These are phyloP conservation scores for Globisporangium recalcitrans DNA, from an alignment of 352 stramenopile species.

Conservation along the genomic window DNA sequence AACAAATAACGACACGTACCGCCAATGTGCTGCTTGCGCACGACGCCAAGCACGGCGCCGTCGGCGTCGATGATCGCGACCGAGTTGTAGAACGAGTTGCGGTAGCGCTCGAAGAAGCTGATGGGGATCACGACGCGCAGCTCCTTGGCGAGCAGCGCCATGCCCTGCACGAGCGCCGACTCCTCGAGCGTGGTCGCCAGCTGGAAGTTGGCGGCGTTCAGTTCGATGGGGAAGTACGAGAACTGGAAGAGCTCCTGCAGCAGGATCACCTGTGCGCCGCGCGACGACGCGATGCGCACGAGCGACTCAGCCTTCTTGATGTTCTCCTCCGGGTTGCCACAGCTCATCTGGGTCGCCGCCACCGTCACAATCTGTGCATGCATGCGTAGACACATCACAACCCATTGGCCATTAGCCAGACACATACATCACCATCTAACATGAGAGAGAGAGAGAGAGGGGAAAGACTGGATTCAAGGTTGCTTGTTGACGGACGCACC, in stretches of 20 bases:
- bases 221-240: constrained; percentile 90
- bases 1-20: too few relatives aligned
- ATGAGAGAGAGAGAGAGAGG: background rate
- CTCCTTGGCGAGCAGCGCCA: constrained; percentile 87
- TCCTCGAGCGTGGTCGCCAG: constrained; percentile 81
- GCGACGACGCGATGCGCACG: constrained; percentile 83
- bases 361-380: constrained; percentile 69
- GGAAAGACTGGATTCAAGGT: too few relatives aligned
- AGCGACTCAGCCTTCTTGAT: constrained; percentile 89
- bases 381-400: background rate
- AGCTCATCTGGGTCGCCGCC: constrained; percentile 86
- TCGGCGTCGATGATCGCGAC: constrained; percentile 90
- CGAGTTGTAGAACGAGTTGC: constrained; percentile 92
- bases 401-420: background rate
- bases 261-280: constrained; percentile 86
- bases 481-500: constrained; percentile 20
- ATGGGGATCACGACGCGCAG: constrained; percentile 89
- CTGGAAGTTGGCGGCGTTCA: constrained; percentile 85
- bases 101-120: constrained; percentile 89
- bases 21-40: constrained; percentile 90
- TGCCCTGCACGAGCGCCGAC: constrained; percentile 80
- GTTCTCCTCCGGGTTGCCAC: constrained; percentile 82
- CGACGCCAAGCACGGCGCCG: constrained; percentile 72
- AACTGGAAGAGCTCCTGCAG: constrained; percentile 91
- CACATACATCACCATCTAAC: background rate